Conservation (phyloP, 2,329 filamentous ascomycete genomes). For the Fusarium brachygibbosum region DNA sequence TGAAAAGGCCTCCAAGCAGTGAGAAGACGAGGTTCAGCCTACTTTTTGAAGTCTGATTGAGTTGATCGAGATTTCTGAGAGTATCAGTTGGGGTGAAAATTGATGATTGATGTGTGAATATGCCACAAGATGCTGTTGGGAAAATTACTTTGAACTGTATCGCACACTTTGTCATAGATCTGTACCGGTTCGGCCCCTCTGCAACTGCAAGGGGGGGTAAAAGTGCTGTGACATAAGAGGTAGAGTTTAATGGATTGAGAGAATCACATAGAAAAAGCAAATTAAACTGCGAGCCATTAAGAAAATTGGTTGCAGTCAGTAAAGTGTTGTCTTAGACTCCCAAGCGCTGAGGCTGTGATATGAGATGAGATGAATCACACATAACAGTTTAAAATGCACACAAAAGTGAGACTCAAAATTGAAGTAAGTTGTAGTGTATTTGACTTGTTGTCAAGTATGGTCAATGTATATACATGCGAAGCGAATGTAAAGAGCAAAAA, state of each 20-base stretch:
- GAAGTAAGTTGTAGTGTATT: constrained; percentile 26
- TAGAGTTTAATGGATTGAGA: constrained; percentile 4
- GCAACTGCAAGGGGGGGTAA: not conserved
- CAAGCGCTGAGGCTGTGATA: not conserved
- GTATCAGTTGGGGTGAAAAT: constrained; percentile 12
- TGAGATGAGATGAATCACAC: not conserved
- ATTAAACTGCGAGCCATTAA: not conserved
- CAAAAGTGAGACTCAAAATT: constrained; percentile 5
- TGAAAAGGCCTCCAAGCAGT: constrained; percentile 6
- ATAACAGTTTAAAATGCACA: not conserved
- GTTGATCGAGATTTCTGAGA: constrained; percentile 5
- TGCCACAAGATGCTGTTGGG: constrained; percentile 27
- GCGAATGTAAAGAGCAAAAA: constrained; percentile 30
- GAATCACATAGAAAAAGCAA: constrained; percentile 13
- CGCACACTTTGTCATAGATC: constrained; percentile 22
- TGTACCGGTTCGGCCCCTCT: constrained; percentile 5
- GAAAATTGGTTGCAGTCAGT: not conserved
- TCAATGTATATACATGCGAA: constrained; percentile 45
- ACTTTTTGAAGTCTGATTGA: constrained; percentile 1
- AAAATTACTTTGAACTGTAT: constrained; percentile 21
- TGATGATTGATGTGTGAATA: not conserved
- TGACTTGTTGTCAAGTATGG: constrained; percentile 9
- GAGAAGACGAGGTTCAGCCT: not conserved
- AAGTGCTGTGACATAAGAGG: constrained; percentile 25
- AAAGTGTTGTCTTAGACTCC: constrained; percentile 12